phyloP scores from a whole-genome alignment of 1,139 yeast species.

The Yamadazyma friedrichii region DNA sequence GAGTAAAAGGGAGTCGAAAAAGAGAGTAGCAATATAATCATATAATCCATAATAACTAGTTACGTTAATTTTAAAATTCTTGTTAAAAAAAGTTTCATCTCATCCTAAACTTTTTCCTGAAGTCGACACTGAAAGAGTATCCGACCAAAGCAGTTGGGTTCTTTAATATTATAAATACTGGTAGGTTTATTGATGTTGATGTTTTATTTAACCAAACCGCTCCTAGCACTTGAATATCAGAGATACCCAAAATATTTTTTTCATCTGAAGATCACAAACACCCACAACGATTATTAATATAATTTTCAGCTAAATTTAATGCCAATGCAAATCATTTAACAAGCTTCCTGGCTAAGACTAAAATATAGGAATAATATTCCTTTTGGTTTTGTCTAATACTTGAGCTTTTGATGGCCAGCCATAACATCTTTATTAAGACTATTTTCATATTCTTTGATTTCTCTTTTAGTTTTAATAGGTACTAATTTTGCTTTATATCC shows the following conservation, averaged over 20 bases:
- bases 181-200: too few relatives aligned
- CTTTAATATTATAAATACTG: too few relatives aligned
- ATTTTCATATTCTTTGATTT: constrained; percentile 10
- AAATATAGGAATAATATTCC: constrained; percentile 12
- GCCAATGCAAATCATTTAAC: constrained; percentile 16
- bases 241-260: constrained; percentile 14
- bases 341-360: constrained; percentile 13
- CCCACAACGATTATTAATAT: constrained; percentile 14
- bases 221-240: constrained; percentile 16
- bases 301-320: constrained; percentile 13
- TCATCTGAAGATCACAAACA: constrained; percentile 13
- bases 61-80: too few relatives aligned
- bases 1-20: too few relatives aligned
- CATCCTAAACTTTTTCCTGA: too few relatives aligned
- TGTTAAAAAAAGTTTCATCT: too few relatives aligned
- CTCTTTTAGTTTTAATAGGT: constrained; percentile 13
- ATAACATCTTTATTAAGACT: constrained; percentile 10
- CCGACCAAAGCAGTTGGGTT: too few relatives aligned
- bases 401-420: constrained; percentile 16
- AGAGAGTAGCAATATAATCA: too few relatives aligned
- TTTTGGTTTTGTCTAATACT: constrained; percentile 9
- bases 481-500: constrained; percentile 16
- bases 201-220: constrained; percentile 18
- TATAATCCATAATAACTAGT: too few relatives aligned
- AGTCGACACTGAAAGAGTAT: too few relatives aligned